Evolutionary conservation across 805 yeast genomes (phyloP), one percentile per base, ranked within the genome.

Genomic region (Torulaspora indica): DNA sequence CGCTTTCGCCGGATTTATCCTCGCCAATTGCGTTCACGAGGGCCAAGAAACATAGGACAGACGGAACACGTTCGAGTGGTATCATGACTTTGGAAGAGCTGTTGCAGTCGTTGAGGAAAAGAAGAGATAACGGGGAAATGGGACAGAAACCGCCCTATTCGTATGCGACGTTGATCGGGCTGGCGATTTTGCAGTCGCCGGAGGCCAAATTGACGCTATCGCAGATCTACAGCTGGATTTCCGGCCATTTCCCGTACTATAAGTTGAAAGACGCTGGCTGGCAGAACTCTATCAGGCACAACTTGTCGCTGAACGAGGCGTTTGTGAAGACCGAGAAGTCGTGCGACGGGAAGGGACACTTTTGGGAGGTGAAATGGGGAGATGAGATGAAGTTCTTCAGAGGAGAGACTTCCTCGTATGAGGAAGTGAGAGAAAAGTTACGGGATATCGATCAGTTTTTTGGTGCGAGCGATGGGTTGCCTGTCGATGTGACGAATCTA

Each of bases 271-370:
- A 88, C 55, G 84, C 87, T 8, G 96, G 97, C 22, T 91, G 98
- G 98, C 97, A 91, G 67, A 91, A 91, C 67, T 90, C 96, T 27
- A 93, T 91, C 51, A 81, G 98, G 49, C 98, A 91, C 67, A 91
- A 93, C 54, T 71, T 91, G 24, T 88, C 96, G 9, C 74, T 91
- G 55, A 93, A 91, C 66, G 93, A 93, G 61, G 96, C 97, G 0
- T 91, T 91, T 61, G 74, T 84, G 38, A 91, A 91, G 67, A 62
- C 93, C 17, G 95, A 86, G 53, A 84, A 90, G 63, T 90, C 96
- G 9, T 83, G 85, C 54, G 95, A 85, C 67, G 89, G 91, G 6
- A 85, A 85, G 62, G 77, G 76, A 15, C 96, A 90, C 68, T 91
- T 83, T 64, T 91, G 98, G 98, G 79, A 83, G 55, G 85, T 91